Base-by-base conservation (phyloP, 2,329 filamentous ascomycete genomes). In the Sporothrix brasiliensis region DNA sequence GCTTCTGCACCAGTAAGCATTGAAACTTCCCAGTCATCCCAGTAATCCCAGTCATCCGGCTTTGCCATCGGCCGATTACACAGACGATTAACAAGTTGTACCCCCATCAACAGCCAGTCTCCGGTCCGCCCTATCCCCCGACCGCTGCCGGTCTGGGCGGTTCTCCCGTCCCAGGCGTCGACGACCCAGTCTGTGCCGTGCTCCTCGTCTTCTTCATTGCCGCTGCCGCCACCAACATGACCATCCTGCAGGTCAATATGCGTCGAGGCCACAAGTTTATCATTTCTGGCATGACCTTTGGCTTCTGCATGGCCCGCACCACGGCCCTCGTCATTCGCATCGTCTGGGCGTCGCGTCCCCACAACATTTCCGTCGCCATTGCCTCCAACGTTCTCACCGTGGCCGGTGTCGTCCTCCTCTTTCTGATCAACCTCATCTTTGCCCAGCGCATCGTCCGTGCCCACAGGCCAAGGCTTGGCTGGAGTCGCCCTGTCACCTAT, bases 371-470 rank as follows among this genome's bases (percentile, higher is more conserved):
- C 69, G 74, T 88, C 70, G 83, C 81, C 75, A 84, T 88, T 72
- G 88, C 89, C 9, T 87, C 91, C 3, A 83, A 84, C 73, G 86
- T 95, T 76, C 89, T 95, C 75, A 87, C 92, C 70, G 87, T 89
- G 58, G 89, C 91, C 0, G 92, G 92, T 54, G 88, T 93, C 19
- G 78, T 96, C 47, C 79, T 96, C 9, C 81, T 96, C 34, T 94
- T 92, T 79, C 80, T 94, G 75, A 82, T 93, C 79, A 95, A 97
- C 80, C 80, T 96, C 54, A 81, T 95, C 76, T 92, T 94, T 77
- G 81, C 89, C 0, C 91, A 93, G 79, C 88, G 93, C 60, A 84
- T 97, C 34, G 79, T 95, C 21, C 86, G 93, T 69, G 90, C 91
- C 4, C 86, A 88, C 60, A 91, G 94, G 76, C 92, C 92, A 0